A percentile compares a stretch with the other conserved stretches of the same genome.
Evolutionary conservation across 2,329 filamentous ascomycete species (phyloP).

Genomic region (Dactylellina cionopaga): DNA sequence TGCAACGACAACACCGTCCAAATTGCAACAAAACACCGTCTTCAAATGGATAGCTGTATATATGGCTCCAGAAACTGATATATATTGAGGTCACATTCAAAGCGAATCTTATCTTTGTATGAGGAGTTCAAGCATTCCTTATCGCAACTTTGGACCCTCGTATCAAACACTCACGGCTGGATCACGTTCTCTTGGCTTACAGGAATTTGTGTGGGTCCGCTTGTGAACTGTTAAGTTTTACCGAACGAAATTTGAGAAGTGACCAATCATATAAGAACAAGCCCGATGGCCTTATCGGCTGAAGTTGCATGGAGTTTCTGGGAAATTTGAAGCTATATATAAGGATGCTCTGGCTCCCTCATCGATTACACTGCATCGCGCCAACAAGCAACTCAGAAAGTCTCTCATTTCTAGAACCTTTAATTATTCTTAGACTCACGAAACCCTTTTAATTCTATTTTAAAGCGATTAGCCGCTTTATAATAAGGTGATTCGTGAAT

Average conservation of each 20-base stretch:
- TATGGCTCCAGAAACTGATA: too few relatives aligned
- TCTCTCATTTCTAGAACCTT: too few relatives aligned
- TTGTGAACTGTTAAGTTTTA: conserved; percentile 14
- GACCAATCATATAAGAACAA: conserved; percentile 23
- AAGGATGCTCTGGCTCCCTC: conserved; percentile 5
- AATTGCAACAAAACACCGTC: conserved; percentile 20
- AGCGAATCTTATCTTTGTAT: too few relatives aligned
- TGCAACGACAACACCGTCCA: conserved; percentile 9
- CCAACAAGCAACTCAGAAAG: too few relatives aligned
- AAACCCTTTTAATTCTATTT: neutral
- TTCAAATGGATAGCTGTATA: too few relatives aligned
- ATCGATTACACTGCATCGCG: too few relatives aligned
- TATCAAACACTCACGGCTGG: too few relatives aligned
- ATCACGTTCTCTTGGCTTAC: conserved; percentile 9
- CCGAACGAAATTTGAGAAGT: conserved; percentile 40
- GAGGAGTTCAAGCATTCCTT: too few relatives aligned
- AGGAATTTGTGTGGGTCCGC: neutral
- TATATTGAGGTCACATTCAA: neutral
- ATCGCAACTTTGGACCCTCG: too few relatives aligned
- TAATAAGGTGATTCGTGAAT: too few relatives aligned
- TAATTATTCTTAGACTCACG: too few relatives aligned
- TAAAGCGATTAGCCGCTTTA: too few relatives aligned
- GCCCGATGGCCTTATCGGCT: neutral
- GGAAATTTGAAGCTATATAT: neutral
- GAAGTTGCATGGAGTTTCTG: neutral